These are phyloP conservation scores for Suillus subluteus DNA, from an alignment of 768 basidiomycete genomes.

Conservation along the genomic window DNA sequence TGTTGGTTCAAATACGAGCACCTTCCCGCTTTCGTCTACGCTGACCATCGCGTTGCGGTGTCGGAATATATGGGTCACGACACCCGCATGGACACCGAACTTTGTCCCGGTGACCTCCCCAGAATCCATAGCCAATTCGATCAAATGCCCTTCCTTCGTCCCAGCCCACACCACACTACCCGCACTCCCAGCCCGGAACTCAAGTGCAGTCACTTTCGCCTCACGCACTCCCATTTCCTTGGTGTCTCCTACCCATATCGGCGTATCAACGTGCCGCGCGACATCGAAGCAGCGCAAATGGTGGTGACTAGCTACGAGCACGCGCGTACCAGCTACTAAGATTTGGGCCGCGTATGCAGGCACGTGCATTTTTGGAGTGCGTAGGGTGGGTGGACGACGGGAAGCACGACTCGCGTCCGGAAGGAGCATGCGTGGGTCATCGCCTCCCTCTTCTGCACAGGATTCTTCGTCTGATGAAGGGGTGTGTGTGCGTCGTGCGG, in stretches of 20 bases:
- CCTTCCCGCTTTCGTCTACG: conserved; percentile 86
- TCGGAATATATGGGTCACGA: conserved; percentile 77
- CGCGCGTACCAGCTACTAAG: conserved; percentile 57
- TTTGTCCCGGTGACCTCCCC: conserved; percentile 62
- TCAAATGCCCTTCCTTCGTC: conserved; percentile 86
- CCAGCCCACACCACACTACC: conserved; percentile 83
- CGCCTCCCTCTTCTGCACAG: conserved; percentile 49
- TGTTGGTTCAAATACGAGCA: conserved; percentile 68
- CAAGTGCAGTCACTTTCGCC: conserved; percentile 73
- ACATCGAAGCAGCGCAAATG: conserved; percentile 69
- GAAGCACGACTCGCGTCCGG: conserved; percentile 75
- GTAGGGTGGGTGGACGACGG: conserved; percentile 47
- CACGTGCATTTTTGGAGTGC: conserved; percentile 56
- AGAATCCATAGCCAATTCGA: conserved; percentile 77
- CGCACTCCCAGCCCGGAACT: conserved; percentile 61
- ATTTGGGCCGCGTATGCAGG: conserved; percentile 57
- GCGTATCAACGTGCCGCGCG: conserved; percentile 40
- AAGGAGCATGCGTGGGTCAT: conserved; percentile 53
- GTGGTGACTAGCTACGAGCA: conserved; percentile 61
- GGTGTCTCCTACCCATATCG: conserved; percentile 57
- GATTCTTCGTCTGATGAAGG: conserved; percentile 57
- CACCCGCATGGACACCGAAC: conserved; percentile 61
- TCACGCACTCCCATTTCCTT: conserved; percentile 69
- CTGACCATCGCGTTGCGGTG: conserved; percentile 72
- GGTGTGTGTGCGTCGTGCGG: conserved; percentile 50